Evolutionary conservation across 257 asterid genomes (phyloP).

Genomic region (Solanum raphanifolium): DNA sequence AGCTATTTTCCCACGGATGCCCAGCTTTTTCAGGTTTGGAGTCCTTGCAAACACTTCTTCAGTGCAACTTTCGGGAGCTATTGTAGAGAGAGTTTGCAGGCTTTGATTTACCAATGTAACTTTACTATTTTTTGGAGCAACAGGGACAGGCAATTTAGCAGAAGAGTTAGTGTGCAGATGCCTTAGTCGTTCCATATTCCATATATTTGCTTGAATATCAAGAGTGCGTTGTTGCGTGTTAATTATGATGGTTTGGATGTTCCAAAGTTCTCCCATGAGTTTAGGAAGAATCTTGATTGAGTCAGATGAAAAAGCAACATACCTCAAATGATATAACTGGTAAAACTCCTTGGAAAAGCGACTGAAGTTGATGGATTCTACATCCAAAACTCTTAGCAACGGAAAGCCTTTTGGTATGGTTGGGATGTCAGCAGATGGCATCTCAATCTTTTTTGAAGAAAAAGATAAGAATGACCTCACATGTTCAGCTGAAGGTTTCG

Average conservation of each 20-base stretch:
- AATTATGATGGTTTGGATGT: constrained; percentile 12
- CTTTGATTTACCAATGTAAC: constrained; percentile 9
- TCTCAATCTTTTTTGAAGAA: constrained; percentile 1
- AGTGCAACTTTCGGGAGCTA: constrained; percentile 19
- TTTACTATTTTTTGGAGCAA: neutral
- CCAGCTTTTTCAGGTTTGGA: constrained; percentile 11
- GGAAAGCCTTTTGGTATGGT: constrained; percentile 17
- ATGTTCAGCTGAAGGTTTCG: neutral
- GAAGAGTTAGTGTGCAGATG: constrained; percentile 15
- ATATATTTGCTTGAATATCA: constrained; percentile 8
- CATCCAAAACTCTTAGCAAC: constrained; percentile 18
- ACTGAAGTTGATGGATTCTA: constrained; percentile 9
- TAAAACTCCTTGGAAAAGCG: constrained; percentile 11
- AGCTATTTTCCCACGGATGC: constrained; percentile 5
- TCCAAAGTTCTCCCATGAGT: constrained; percentile 7
- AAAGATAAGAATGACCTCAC: constrained; percentile 34
- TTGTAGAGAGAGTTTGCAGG: constrained; percentile 11
- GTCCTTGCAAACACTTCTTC: constrained; percentile 2
- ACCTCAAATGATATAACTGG: constrained; percentile 13
- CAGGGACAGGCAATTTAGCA: neutral
- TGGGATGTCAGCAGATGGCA: constrained; percentile 6
- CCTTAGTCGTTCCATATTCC: constrained; percentile 11
- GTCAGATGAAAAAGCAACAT: constrained; percentile 10
- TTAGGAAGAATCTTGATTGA: constrained; percentile 3
- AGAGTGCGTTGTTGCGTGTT: constrained; percentile 4